A percentile compares a stretch with the other conserved stretches of the same genome.
Evolutionary conservation across 208 protist species (phyloP).

Genomic region (Trypanosoma congolense): DNA sequence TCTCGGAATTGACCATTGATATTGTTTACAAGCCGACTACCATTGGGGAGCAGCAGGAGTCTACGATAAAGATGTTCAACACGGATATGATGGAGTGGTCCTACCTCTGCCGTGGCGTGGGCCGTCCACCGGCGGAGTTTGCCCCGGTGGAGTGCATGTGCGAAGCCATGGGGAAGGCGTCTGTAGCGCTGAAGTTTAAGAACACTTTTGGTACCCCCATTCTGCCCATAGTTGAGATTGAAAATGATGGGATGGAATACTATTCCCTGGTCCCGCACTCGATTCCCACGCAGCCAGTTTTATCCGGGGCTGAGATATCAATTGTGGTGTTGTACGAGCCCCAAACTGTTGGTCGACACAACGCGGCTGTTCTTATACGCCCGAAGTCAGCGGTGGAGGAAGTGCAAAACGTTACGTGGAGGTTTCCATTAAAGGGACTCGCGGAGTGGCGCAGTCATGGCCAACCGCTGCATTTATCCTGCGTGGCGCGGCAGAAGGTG

Average conservation of each 20-base stretch:
- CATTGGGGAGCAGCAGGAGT: constrained; percentile 49
- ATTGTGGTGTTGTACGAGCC: constrained; percentile 68
- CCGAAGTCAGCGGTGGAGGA: constrained; percentile 18
- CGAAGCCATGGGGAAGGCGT: constrained; percentile 36
- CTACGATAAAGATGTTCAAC: constrained; percentile 55
- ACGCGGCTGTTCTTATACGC: constrained; percentile 51
- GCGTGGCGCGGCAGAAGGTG: constrained; percentile 46
- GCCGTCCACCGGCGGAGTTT: constrained; percentile 43
- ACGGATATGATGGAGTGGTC: constrained; percentile 72
- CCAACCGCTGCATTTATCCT: constrained; percentile 43
- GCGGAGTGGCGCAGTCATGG: constrained; percentile 66
- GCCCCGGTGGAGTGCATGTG: constrained; percentile 42
- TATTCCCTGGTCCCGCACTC: constrained; percentile 32
- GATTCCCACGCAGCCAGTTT: constrained; percentile 17
- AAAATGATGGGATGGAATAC: constrained; percentile 17
- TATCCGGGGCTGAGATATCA: constrained; percentile 33
- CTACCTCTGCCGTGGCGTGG: constrained; percentile 68
- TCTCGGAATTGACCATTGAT: constrained; percentile 44
- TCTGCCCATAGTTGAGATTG: constrained; percentile 26
- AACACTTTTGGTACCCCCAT: constrained; percentile 72
- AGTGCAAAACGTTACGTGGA: constrained; percentile 54
- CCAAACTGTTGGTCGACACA: constrained; percentile 49
- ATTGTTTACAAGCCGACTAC: constrained; percentile 78
- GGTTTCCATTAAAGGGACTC: constrained; percentile 68
- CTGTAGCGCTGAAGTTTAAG: constrained; percentile 48